These are phyloP conservation scores for Trichosporon ovoides DNA, from an alignment of 1,284 basidiomycete species.

Conservation along the genomic window DNA sequence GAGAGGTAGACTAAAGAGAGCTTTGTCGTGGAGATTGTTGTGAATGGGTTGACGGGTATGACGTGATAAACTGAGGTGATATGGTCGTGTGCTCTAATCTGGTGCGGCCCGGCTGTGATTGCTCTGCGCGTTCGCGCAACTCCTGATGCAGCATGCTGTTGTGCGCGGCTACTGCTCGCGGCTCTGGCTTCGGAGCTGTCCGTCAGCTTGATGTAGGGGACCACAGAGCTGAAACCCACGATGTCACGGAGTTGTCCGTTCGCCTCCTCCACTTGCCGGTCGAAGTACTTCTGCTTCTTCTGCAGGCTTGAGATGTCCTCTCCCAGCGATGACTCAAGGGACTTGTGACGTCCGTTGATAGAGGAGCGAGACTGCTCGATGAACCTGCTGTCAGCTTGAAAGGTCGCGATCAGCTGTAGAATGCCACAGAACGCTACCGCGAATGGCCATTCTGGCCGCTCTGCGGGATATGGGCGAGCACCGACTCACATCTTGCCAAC, in stretches of 20 bases:
- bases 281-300: conserved; percentile 74
- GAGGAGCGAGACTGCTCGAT: conserved; percentile 71
- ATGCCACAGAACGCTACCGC: not conserved
- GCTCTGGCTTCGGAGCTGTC: conserved; percentile 46
- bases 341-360: conserved; percentile 70
- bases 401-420: no score
- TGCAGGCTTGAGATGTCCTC: conserved; percentile 72
- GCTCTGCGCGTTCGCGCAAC: no score
- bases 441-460: no score
- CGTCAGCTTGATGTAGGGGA: no score
- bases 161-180: conserved; percentile 17
- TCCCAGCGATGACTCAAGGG: conserved; percentile 69
- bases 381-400: conserved; percentile 60
- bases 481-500: conserved; percentile 81
- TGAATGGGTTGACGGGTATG: not conserved
- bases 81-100: conserved; percentile 1
- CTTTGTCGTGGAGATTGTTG: not conserved
- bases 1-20: conserved; percentile 12
- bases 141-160: not conserved
- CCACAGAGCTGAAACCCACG: conserved; percentile 53
- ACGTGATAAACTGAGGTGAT: not conserved
- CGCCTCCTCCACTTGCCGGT: conserved; percentile 85
- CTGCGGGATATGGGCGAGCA: no score
- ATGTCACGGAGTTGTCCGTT: conserved; percentile 81
- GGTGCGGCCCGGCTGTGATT: no score